These are phyloP conservation scores for Purpureocillium lavendulum DNA, from an alignment of 2,329 filamentous ascomycete genomes.

Conservation along the genomic window DNA sequence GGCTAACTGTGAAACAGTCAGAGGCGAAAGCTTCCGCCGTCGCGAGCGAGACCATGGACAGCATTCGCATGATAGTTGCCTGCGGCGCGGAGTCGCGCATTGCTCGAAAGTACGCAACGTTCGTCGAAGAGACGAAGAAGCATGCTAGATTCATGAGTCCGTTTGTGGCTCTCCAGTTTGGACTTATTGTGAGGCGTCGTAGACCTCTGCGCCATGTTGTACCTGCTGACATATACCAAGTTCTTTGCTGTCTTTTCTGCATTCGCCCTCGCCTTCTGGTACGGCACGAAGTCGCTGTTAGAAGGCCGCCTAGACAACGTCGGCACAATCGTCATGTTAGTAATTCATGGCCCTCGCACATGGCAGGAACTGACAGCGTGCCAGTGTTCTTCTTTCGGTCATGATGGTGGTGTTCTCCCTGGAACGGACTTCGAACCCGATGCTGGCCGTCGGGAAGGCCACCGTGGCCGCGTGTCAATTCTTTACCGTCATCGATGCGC, in stretches of 20 bases:
- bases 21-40: conserved; percentile 51
- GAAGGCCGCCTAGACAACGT: conserved; percentile 38
- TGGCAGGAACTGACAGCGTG: conserved; percentile 1
- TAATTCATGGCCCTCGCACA: conserved; percentile 5
- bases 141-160: conserved; percentile 42
- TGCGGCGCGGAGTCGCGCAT: conserved; percentile 53
- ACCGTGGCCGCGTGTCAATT: conserved; percentile 50
- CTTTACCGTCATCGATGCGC: conserved; percentile 45
- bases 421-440: conserved; percentile 46
- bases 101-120: conserved; percentile 41
- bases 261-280: conserved; percentile 56
- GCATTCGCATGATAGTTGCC: conserved; percentile 53
- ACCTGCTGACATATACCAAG: conserved; percentile 16
- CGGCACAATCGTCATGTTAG: conserved; percentile 47
- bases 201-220: background rate
- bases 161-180: conserved; percentile 43
- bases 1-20: too few species aligned
- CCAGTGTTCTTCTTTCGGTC: conserved; percentile 45
- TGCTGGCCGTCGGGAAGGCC: conserved; percentile 50
- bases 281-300: conserved; percentile 42
- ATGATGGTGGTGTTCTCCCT: conserved; percentile 50
- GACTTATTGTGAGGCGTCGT: conserved; percentile 36
- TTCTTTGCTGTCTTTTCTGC: conserved; percentile 45
- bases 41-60: conserved; percentile 52
- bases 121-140: conserved; percentile 44